These are phyloP conservation scores for Candida ipomoeae DNA, from an alignment of 805 yeast genomes.

Conservation along the genomic window DNA sequence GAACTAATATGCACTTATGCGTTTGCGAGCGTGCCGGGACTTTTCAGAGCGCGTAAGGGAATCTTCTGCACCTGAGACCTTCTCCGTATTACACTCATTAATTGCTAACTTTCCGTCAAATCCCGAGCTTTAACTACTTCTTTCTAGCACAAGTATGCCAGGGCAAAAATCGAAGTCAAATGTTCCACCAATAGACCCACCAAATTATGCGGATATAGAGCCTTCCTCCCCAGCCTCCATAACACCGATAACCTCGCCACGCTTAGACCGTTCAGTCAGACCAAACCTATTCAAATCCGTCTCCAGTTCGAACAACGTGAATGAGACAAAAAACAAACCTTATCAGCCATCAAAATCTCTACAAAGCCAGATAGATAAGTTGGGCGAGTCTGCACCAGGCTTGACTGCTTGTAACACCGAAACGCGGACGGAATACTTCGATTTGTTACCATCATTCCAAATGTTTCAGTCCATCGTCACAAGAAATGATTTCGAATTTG, in stretches of 20 bases:
- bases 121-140: not conserved
- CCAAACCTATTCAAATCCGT: not conserved
- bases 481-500: constrained; percentile 38
- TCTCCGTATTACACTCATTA: not conserved
- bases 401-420: constrained; percentile 13
- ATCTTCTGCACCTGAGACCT: not conserved
- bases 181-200: constrained; percentile 18
- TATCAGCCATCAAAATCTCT: constrained; percentile 33
- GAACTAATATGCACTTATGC: not conserved
- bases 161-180: not conserved
- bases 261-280: not conserved
- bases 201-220: constrained; percentile 21
- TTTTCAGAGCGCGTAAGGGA: not conserved
- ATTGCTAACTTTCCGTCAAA: not conserved
- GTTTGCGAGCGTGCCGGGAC: not conserved
- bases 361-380: constrained; percentile 31
- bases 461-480: constrained; percentile 54
- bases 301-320: not conserved
- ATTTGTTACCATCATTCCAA: constrained; percentile 65
- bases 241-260: constrained; percentile 10
- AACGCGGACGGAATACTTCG: constrained; percentile 33
- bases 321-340: constrained; percentile 19
- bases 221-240: constrained; percentile 8
- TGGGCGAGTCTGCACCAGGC: constrained; percentile 10
- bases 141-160: not conserved